Evolutionary conservation across 805 yeast species (phyloP), one percentile per base, ranked within the genome.

Genomic region (Spathaspora boniae): DNA sequence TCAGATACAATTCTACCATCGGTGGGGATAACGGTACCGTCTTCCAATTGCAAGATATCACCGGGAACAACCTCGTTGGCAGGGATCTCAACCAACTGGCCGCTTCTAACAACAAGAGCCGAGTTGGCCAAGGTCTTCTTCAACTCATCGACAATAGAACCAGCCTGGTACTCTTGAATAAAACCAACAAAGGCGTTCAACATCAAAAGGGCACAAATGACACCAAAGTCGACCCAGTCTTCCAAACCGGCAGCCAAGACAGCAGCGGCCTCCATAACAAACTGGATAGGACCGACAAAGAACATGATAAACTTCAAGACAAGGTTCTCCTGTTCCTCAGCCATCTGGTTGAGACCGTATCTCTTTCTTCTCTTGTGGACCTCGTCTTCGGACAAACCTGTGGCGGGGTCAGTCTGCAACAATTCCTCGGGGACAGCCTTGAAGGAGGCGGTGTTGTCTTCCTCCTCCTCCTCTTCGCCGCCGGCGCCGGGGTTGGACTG

Each of bases 171-270:
- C 71, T 88, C 97, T 75, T 88, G 97, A 53, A 86, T 75, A 81
- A 88, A 88, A 78, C 97, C 97, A 65, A 88, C 96, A 56, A 72
- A 70, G 47, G 96, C 96, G 70, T 88, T 88, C 62, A 88, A 78
- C 65, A 81, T 53, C 54, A 88, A 74, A 54, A 88, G 71, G 70
- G 83, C 96, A 68, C 86, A 80, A 62, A 88, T 88, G 64, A 88
- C 97, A 80, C 97, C 96, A 75, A 88, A 88, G 78, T 88, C 96
- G 60, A 88, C 96, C 96, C 96, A 88, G 74, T 89, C 96, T 72
- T 86, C 86, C 56, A 86, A 76, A 81, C 95, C 96, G 49, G 95
- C 95, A 60, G 96, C 95, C 65, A 86, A 73, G 48, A 86, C 77
- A 53, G 96, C 95, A 58, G 96, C 96, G 58, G 91, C 94, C 73